These are phyloP conservation scores for Citrus reticulata DNA, from an alignment of 345 rosid genomes.

Conservation along the genomic window DNA sequence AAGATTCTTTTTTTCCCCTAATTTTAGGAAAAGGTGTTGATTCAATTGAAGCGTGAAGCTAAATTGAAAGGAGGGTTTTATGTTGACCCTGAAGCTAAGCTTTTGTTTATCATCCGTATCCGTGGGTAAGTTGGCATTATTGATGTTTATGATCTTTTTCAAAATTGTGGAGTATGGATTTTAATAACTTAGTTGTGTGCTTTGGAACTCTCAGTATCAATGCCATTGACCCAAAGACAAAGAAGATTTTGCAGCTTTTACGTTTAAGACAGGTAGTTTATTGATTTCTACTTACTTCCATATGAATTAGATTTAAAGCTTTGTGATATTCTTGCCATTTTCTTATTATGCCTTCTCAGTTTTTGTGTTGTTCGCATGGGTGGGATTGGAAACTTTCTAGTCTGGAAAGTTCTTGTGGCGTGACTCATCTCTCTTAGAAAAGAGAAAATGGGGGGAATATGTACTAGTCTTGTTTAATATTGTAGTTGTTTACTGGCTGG, in stretches of 20 bases:
- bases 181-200: neutral
- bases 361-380: neutral
- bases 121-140: constrained; percentile 42
- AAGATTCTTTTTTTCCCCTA: neutral
- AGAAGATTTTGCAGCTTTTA: constrained; percentile 66
- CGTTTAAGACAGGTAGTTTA: constrained; percentile 72
- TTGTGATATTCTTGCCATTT: neutral
- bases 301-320: neutral
- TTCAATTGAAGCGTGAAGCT: constrained; percentile 63
- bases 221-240: constrained; percentile 75
- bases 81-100: constrained; percentile 71
- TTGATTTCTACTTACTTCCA: neutral
- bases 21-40: constrained; percentile 49
- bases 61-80: constrained; percentile 72
- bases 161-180: neutral
- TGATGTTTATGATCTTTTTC: neutral
- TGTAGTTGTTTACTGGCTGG: neutral
- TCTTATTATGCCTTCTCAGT: neutral
- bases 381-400: neutral
- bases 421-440: neutral
- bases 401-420: neutral
- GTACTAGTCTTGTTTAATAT: neutral
- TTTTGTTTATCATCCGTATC: constrained; percentile 63
- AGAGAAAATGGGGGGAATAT: neutral
- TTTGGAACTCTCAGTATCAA: constrained; percentile 50